Base-by-base conservation (phyloP, 345 rosid species). In the Anacardium occidentale region DNA sequence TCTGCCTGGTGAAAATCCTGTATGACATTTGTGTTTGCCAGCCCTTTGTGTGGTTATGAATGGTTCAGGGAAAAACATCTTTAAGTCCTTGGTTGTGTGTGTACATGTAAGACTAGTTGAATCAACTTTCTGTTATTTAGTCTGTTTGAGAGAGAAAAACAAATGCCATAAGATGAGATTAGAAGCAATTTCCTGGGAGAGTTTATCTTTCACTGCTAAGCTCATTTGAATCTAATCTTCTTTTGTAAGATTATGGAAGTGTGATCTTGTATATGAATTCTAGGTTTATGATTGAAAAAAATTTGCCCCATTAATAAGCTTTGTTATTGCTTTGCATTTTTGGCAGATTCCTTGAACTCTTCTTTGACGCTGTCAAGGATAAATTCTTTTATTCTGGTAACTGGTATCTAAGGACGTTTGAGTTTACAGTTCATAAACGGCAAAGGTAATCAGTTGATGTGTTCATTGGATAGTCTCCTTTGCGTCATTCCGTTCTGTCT, bases 1-100 rank as follows among this genome's bases (percentile, higher is more conserved):
- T 74, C 85, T 89, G 57, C 89, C 97, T 15, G 92, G 92, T 55
- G 97, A 86, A 84, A 87, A 78, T 81, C 85, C 87, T 57, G n/a
- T 84, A 51, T 88, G 79, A 88, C 47, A 32, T 17, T 56, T 69
- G 59, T 42, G 65, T 57, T 55, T 72, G 59, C 55, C 25, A 58
- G 74, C 74, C 50, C 66, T 21, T 60, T 77, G 64, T 73, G 66
- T 70, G 70, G 63, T 73, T 78, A 77, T 81, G 76, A 64, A 81
- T 75, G 67, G 73, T 76, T 71, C 62, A 68, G 82, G 37, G 64
- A 78, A 59, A 54, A 70, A 62, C 62, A 58, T 68, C 70, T 65
- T 59, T 64, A 75, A 72, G 56, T 55, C 45, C 44, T 67, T 68
- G 50, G 50, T 75, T 66, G 59, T 75, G 79, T 75, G 74, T 80